Base-by-base conservation (phyloP, 257 asterid species). In the Osmanthus fragrans region DNA sequence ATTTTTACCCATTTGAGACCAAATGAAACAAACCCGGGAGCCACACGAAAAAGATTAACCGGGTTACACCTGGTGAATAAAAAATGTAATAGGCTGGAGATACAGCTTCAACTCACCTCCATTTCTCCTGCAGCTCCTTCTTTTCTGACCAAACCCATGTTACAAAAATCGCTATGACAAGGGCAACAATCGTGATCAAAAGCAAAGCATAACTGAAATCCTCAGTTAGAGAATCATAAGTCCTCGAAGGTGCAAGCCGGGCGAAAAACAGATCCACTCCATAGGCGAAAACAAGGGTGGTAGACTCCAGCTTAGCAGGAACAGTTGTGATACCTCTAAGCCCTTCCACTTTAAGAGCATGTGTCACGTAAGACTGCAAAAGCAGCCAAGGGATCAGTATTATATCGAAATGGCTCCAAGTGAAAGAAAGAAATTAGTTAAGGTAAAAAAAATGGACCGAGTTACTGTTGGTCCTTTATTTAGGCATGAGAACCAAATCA, bases 41-140 rank as follows among this genome's bases (percentile, higher is more conserved):
- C 60, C 60, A 51, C 2, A 5, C 0, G 23, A 30, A 51, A 51
- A 51, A 51, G 23, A 51, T 51, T 51, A 51, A 18, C 21, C 23
- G 8, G 60, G 60, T 18, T 51, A 51, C 23, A 51, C n/a, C 60
- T 18, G 23, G 74, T 21, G 10, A 71, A 39, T 69, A 29, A 71
- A 29, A 33, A 34, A 76, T 36, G 47, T 72, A 71, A 72, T 39
- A 51, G 77, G 73, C 40, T 21, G 2, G 63, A 16, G 71, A 75
- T 70, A 76, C 79, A 54, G 76, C 70, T 73, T 74, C n/a, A 37
- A 16, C 29, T 96, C 89, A 93, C 84, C 93, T 96, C 99, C 99
- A 96, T 85, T 93, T 96, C 71, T 93, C 99, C 90, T 96, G 98
- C 79, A 96, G 88, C 66, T 93, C 99, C 83, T 93, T 96, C 87